Percentiles rank a stretch among this genome's conserved stretches.
phyloP scores from a whole-genome alignment of 1,284 basidiomycete genomes.

The Xerocomus minutiporus region DNA sequence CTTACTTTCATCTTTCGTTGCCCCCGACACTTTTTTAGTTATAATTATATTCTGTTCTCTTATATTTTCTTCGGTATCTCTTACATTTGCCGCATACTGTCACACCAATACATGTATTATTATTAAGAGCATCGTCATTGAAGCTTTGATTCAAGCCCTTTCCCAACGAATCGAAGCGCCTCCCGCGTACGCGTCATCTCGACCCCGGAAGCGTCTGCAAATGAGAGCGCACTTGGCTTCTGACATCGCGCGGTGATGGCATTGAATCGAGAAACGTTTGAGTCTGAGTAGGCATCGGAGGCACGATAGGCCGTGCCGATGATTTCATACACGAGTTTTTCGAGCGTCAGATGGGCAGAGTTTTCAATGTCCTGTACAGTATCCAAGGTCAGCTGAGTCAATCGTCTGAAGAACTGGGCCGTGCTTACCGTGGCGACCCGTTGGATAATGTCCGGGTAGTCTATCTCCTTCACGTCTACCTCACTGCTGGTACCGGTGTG shows the following conservation, averaged over 20 bases:
- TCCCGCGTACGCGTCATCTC: constrained; percentile 1
- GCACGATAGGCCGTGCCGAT: constrained; percentile 35
- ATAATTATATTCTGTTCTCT: too few species aligned
- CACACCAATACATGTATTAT: too few species aligned
- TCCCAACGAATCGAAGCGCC: neutral
- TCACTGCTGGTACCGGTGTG: neutral
- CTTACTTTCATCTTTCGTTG: too few species aligned
- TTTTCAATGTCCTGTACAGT: constrained; percentile 36
- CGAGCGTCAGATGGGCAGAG: constrained; percentile 45
- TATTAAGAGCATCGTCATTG: too few species aligned
- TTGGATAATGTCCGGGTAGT: constrained; percentile 36
- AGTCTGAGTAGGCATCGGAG: constrained; percentile 15
- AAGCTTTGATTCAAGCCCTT: too few species aligned
- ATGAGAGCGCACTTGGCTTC: constrained; percentile 51
- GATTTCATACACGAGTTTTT: constrained; percentile 45
- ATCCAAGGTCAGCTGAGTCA: neutral
- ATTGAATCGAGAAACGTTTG: constrained; percentile 18
- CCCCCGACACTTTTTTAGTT: too few species aligned
- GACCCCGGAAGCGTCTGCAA: constrained; percentile 42
- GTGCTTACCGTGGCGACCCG: constrained; percentile 31
- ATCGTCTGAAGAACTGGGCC: neutral
- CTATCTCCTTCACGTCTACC: constrained; percentile 8
- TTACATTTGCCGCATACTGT: too few species aligned
- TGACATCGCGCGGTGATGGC: constrained; percentile 42
- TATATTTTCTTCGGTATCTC: too few species aligned